Base-by-base conservation (phyloP, 805 yeast genomes). In the Candida verbasci region DNA sequence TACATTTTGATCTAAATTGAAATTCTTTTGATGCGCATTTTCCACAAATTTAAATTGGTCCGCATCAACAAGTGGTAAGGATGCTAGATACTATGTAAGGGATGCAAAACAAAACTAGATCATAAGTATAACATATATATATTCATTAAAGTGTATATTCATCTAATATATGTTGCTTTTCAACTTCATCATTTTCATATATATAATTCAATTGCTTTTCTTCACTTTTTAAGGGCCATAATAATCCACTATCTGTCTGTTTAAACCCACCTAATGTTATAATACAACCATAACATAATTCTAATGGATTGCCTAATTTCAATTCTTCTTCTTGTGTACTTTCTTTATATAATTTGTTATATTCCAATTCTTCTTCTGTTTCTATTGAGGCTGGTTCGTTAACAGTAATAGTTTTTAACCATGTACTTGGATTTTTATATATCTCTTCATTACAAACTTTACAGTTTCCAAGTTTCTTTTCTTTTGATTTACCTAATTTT, bases 201-300 rank as follows among this genome's bases (percentile, higher is more conserved):
- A 35, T 21, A 18, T 41, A 39, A 9, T 23, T 17, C 9, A 31
- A 4, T 8, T 36, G 39, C 12, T 40, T 28, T 9, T 37, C 42
- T 16, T 36, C 36, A 8, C 35, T 22, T 4, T 16, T 14, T n/a
- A 29, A 37, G 50, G 52, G 66, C 60, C 54, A 78, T 26, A 37
- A 54, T 41, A 49, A 60, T 40, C 41, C 57, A 24, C 38, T 40
- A n/a, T 34, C 26, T 0, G 52, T 53, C 10, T 52, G 47, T 14
- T 30, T 52, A 40, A 33, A 65, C 39, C 44, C 76, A 4, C 77
- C 74, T 37, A 84, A 50, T 9, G 79, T 75, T 2, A 82, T 82
- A 24, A 78, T 68, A 52, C 95, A 86, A 2, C 93, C 95, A 49
- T 83, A 86, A 52, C 95, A 86, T 7, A 82, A 48, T n/a, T 61